Conservation (phyloP, 805 yeast genomes). For the Kuraishia piskuri region DNA sequence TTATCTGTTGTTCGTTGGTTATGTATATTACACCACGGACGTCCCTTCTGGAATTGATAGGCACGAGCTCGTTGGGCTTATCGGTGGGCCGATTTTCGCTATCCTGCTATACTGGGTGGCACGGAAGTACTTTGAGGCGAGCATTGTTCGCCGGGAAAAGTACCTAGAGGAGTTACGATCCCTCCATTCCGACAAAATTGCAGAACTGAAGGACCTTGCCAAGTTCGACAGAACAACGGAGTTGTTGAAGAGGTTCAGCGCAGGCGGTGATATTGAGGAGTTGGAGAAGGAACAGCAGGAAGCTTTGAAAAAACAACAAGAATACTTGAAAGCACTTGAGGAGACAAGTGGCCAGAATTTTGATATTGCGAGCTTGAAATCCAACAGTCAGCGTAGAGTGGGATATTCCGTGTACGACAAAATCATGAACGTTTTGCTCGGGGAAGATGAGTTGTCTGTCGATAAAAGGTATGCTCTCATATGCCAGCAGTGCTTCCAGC, state of each 20-base stretch:
- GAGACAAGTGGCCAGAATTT: constrained; percentile 12
- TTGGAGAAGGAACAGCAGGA: constrained; percentile 34
- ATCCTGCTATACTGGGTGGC: background rate
- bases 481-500: constrained; percentile 55
- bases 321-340: constrained; percentile 25
- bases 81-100: background rate
- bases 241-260: constrained; percentile 52
- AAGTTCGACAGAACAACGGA: constrained; percentile 70
- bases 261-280: constrained; percentile 39
- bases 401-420: constrained; percentile 31
- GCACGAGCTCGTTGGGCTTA: background rate
- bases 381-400: constrained; percentile 6
- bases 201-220: constrained; percentile 38
- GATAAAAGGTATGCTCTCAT: constrained; percentile 63
- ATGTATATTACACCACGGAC: constrained; percentile 9
- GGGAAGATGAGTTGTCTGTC: constrained; percentile 56
- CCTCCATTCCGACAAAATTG: constrained; percentile 27
- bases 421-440: constrained; percentile 35
- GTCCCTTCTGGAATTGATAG: background rate
- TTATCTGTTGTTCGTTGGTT: constrained; percentile 16
- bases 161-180: constrained; percentile 18
- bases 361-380: constrained; percentile 6
- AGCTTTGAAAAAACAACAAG: constrained; percentile 27
- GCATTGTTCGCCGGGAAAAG: constrained; percentile 13
- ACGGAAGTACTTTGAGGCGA: background rate